A percentile compares a stretch with the other conserved stretches of the same genome.
phyloP scores from a whole-genome alignment of 2,329 filamentous ascomycete species.

The Penicillium sp. region DNA sequence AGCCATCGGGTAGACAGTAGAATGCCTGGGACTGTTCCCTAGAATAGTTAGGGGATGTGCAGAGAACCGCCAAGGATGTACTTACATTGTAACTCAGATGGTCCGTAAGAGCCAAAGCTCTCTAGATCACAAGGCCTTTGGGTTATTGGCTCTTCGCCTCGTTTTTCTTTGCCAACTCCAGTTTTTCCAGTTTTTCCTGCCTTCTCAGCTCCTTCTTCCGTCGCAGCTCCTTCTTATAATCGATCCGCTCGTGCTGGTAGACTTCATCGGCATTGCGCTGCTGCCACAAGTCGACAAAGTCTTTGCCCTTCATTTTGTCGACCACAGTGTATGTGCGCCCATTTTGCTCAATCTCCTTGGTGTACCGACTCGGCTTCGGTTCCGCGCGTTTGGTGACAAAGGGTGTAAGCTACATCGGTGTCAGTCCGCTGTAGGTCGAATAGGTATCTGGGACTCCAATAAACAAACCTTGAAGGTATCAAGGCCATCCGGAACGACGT shows the following conservation, averaged over 20 bases:
- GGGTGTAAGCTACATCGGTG: conserved; percentile 37
- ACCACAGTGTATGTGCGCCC: conserved; percentile 23
- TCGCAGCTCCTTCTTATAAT: background rate
- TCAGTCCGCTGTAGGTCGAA: background rate
- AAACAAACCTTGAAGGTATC: conserved; percentile 62
- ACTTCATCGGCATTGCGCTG: conserved; percentile 34
- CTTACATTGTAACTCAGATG: background rate
- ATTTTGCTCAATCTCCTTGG: conserved; percentile 29
- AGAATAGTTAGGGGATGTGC: background rate
- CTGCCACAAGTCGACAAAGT: conserved; percentile 40
- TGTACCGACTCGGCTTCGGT: conserved; percentile 19
- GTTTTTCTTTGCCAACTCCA: no score
- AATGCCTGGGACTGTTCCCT: background rate
- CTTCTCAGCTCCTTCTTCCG: no score
- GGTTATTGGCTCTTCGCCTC: background rate
- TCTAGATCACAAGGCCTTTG: background rate
- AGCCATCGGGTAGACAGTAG: background rate
- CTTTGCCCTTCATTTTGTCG: conserved; percentile 31
- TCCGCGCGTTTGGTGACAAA: conserved; percentile 43
- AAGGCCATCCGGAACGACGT: conserved; percentile 68
- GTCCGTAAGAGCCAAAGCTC: background rate
- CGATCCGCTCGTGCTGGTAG: conserved; percentile 3
- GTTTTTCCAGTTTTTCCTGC: no score
- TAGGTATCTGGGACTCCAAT: background rate
- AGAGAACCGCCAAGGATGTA: background rate